Evolutionary conservation across 2,329 filamentous ascomycete species (phyloP), one percentile per base, ranked within the genome.

Genomic region (Cercospora canescens): DNA sequence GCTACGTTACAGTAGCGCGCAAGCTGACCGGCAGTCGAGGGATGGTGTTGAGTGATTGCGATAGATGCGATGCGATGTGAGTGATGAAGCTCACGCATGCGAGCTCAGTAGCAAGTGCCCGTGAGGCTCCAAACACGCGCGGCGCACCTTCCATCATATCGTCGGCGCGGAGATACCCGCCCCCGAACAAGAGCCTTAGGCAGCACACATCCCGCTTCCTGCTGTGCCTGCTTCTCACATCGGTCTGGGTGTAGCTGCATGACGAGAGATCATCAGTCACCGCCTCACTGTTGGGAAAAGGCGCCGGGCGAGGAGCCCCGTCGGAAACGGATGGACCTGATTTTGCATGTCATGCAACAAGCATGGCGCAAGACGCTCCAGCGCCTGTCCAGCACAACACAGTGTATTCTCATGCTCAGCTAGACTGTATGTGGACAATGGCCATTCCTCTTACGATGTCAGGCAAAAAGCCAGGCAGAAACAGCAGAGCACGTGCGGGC

Each of bases 51-150:
- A 54, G 52, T 21, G 62, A 58, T 61, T 26, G 32, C 32, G 34
- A 60, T 50, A 14, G 56, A 63, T 64, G 64, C 56, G 39, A 56
- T 56, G 52, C 52, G 61, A 63, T 37, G 60, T 59, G 41, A 39
- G 30, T 63, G 54, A 35, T 56, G 28, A 32, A 32, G 50, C 52
- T 37, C 34, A 21, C 12, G 61, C 50, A 41, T 18, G 61, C 50
- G 61, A 63, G 61, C 61, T 30, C 37, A 48, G 60, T 55, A 54
- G 34, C 50, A 16, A 24, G 35, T 32, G 50, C 24, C 24, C 26
- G 26, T 41, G 50, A 63, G 60, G 56, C 52, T 34, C 52, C 52
- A 56, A 56, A 56, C 52, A 56, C 52, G 52, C 52, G 52, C 52
- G 52, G 52, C 52, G 52, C 30, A 56, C 52, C 52, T 56, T 56